Base-by-base conservation (phyloP, 768 basidiomycete species). In the Coprinopsis strossmayeri region DNA sequence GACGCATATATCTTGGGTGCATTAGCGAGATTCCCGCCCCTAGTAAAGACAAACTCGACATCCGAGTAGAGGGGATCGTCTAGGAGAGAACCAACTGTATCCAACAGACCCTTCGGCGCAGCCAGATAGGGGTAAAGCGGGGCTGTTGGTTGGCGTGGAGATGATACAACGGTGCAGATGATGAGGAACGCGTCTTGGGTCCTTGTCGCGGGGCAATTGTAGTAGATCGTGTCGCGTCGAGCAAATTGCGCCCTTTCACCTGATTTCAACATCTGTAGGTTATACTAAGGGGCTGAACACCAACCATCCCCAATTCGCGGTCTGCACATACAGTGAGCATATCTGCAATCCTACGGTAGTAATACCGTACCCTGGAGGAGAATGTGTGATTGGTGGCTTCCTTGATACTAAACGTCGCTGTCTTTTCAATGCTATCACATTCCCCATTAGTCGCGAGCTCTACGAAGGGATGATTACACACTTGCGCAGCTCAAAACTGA, bases 251-350 rank as follows among this genome's bases (percentile, higher is more conserved):
- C 82, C 85, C 82, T 85, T 23, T 49, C n/a, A n/a, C 21, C 34
- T 38, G 46, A 45, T 18, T 28, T 10, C 43, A 38, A 9, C 26
- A 12, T 20, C 21, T 23, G 28, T 34, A 41, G 18, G 18, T 7
- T 15, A 11, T 26, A 4, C 10, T 5, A 15, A 9, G 1, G 21
- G 23, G 5, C n/a, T 2, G 20, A 34, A 12, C 30, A 51, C 41
- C 28, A 75, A 85, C 87, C 90, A 92, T 63, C 87, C 88, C 90
- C 88, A 91, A 57, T 91, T 91, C 24, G 85, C 84, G 11, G 88
- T 84, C 83, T 87, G 42, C 20, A 25, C 21, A 21, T 2, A 20
- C 15, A 47, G 11, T 21, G 10, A 41, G 43, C 7, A 5, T 38
- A 32, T 12, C 26, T 15, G 26, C 5, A 3, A 27, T 25, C 10